A percentile compares a stretch with the other conserved stretches of the same genome.
Conservation (phyloP, 1,139 yeast genomes). For the Scheffersomyces titani region DNA sequence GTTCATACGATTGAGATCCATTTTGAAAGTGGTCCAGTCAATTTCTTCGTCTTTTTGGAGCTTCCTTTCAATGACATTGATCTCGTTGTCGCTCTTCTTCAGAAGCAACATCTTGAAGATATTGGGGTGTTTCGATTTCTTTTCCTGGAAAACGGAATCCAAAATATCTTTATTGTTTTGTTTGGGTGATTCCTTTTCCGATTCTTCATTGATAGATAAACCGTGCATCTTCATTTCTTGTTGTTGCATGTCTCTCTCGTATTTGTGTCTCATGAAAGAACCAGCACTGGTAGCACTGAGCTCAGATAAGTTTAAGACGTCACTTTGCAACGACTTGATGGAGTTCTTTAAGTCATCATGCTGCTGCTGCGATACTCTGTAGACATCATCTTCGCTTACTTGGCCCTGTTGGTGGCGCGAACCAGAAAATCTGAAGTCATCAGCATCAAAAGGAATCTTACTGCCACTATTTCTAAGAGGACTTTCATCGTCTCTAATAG, state of each 20-base stretch:
- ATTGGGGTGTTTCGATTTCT: conserved; percentile 49
- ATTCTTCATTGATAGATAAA: conserved; percentile 20
- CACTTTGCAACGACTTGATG: conserved; percentile 47
- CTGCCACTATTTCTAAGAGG: conserved; percentile 4
- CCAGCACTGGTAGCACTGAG: conserved; percentile 91
- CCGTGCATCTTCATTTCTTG: conserved; percentile 24
- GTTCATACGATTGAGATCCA: conserved; percentile 73
- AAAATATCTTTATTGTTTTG: conserved; percentile 5
- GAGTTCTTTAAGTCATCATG: conserved; percentile 46
- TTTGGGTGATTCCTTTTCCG: background rate
- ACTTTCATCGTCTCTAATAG: conserved; percentile 11
- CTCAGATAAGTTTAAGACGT: conserved; percentile 56
- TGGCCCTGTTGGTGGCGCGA: conserved; percentile 10
- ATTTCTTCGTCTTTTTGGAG: conserved; percentile 33
- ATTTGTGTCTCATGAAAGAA: conserved; percentile 72
- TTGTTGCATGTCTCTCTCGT: conserved; percentile 39
- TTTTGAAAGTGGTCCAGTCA: conserved; percentile 44
- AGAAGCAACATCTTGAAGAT: conserved; percentile 56
- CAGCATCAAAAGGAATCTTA: conserved; percentile 39
- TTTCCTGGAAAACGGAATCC: conserved; percentile 45
- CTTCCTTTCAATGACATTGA: conserved; percentile 37
- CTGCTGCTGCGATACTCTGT: conserved; percentile 31
- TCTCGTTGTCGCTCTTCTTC: conserved; percentile 28
- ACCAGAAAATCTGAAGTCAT: conserved; percentile 37
- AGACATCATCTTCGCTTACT: conserved; percentile 31